Evolutionary conservation across 495 filamentous ascomycete species (phyloP).

Genomic region (Jackrogersella minutella): DNA sequence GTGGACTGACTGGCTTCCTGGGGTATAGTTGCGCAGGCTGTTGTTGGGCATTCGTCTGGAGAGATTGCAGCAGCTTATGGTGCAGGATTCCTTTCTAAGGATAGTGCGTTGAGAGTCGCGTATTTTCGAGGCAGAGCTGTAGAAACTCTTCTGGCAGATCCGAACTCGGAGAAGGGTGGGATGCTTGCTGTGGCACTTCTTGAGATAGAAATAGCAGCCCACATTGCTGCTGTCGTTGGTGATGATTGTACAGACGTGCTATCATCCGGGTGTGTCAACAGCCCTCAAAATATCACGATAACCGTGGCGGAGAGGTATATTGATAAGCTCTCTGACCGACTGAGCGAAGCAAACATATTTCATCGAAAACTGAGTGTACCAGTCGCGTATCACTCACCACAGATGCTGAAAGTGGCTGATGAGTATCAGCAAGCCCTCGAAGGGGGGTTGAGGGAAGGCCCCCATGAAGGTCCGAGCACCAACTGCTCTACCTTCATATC

Average conservation of each 20-base stretch:
- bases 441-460: background rate
- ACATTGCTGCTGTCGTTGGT: slow-evolving; percentile 48
- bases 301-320: slow-evolving; percentile 48
- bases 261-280: slow-evolving; percentile 56
- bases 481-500: slow-evolving; percentile 52
- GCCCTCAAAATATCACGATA: slow-evolving; percentile 54
- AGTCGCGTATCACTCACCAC: slow-evolving; percentile 53
- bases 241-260: background rate
- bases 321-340: slow-evolving; percentile 34
- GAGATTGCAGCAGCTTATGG: slow-evolving; percentile 57
- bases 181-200: background rate
- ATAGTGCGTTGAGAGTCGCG: background rate
- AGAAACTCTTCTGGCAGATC: background rate
- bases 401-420: slow-evolving; percentile 45
- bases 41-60: slow-evolving; percentile 66
- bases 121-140: slow-evolving; percentile 1
- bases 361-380: slow-evolving; percentile 44
- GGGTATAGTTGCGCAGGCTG: slow-evolving; percentile 53
- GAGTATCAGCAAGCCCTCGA: slow-evolving; percentile 46
- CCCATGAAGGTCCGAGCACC: background rate
- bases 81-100: background rate
- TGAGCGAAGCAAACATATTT: slow-evolving; percentile 51
- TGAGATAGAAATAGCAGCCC: slow-evolving; percentile 23
- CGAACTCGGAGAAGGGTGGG: background rate
- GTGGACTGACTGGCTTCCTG: slow-evolving; percentile 58